Conservation (phyloP, 2,329 filamentous ascomycete species). For the Xylariales sp. region DNA sequence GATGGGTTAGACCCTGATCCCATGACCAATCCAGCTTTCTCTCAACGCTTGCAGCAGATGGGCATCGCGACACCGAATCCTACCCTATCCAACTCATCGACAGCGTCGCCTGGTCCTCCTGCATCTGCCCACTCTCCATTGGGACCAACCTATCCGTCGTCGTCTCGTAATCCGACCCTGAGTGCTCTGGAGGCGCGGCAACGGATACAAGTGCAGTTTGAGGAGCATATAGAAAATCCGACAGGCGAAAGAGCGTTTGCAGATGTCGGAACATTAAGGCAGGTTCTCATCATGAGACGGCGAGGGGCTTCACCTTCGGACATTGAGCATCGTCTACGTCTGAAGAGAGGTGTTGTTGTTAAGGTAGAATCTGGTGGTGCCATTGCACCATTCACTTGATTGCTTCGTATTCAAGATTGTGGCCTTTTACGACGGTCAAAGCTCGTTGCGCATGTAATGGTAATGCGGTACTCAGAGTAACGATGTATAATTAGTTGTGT, state of each 20-base stretch:
- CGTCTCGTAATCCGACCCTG: slow-evolving; percentile 40
- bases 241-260: slow-evolving; percentile 42
- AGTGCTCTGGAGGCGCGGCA: slow-evolving; percentile 45
- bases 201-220: slow-evolving; percentile 37
- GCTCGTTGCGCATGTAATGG: too few species aligned
- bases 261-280: slow-evolving; percentile 41
- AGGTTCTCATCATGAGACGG: slow-evolving; percentile 40
- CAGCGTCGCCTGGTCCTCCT: slow-evolving; percentile 20
- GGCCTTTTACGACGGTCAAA: too few species aligned
- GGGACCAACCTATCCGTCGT: slow-evolving; percentile 18
- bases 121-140: slow-evolving; percentile 7
- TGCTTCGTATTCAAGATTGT: too few species aligned
- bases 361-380: slow-evolving; percentile 38
- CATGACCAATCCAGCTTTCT: slow-evolving; percentile 37
- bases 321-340: slow-evolving; percentile 42
- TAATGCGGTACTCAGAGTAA: too few species aligned
- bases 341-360: slow-evolving; percentile 40
- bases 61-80: slow-evolving; percentile 51
- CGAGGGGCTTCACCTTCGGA: slow-evolving; percentile 31
- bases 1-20: slow-evolving; percentile 39
- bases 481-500: too few species aligned
- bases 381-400: slow-evolving; percentile 30
- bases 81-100: slow-evolving; percentile 49
- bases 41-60: slow-evolving; percentile 48
- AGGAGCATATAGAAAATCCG: slow-evolving; percentile 38